A percentile compares a stretch with the other conserved stretches of the same genome.
phyloP scores from a whole-genome alignment of 768 basidiomycete genomes.

The Calocera viscosa region DNA sequence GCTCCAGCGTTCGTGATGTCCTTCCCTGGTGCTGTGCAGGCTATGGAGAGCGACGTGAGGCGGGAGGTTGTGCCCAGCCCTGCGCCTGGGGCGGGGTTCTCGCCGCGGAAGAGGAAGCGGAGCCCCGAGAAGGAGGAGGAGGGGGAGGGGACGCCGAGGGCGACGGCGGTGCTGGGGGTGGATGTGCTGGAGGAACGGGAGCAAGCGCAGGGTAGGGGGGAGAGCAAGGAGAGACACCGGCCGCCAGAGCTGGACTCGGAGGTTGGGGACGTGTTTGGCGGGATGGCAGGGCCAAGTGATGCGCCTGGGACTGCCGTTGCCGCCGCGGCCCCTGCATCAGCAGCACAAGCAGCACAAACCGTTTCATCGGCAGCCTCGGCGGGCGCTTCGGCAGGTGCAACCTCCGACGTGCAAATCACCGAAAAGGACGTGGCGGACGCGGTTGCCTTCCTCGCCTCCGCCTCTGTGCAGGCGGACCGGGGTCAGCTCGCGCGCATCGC shows the following conservation, averaged over 20 bases:
- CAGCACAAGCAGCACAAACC: neutral
- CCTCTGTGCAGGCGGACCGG: neutral
- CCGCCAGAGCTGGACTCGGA: no score
- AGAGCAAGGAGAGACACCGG: no score
- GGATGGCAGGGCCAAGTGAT: no score
- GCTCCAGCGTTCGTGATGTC: neutral
- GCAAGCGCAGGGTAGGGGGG: slow-evolving; percentile 20
- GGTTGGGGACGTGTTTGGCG: no score
- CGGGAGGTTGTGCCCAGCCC: neutral
- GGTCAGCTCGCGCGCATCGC: neutral
- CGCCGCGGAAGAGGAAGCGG: neutral
- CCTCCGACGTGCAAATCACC: neutral
- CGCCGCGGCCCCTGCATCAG: no score
- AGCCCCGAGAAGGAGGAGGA: neutral
- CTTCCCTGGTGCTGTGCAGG: neutral
- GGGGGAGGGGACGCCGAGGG: no score
- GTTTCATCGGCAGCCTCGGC: neutral
- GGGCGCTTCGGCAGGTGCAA: neutral
- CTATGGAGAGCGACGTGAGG: neutral
- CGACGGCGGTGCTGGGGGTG: slow-evolving; percentile 9
- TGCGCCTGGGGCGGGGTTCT: neutral
- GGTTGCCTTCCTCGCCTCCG: neutral
- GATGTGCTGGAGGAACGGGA: slow-evolving; percentile 21
- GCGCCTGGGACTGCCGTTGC: no score
- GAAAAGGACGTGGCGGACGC: slow-evolving; percentile 6